Evolutionary conservation across 306 rosid species (phyloP).

Genomic region (Prunus padus): DNA sequence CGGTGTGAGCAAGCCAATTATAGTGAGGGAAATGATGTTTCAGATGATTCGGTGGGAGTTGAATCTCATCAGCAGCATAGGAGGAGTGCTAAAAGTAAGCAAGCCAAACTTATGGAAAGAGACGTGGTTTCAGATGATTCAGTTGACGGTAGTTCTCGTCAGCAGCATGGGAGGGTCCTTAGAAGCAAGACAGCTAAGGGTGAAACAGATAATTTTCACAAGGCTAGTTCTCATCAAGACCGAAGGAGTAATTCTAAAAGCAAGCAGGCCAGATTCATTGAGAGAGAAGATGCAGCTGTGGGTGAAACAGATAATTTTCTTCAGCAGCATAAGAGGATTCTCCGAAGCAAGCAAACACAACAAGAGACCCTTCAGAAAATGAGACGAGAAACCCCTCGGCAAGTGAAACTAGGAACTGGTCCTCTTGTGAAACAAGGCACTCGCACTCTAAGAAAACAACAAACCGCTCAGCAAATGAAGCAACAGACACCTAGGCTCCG

Average conservation of each 20-base stretch:
- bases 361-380: slow-evolving; percentile 39
- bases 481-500: slow-evolving; percentile 38
- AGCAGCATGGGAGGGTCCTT: slow-evolving; percentile 23
- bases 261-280: slow-evolving; percentile 50
- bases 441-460: slow-evolving; percentile 33
- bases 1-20: slow-evolving; percentile 20
- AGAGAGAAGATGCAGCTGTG: slow-evolving; percentile 42
- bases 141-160: slow-evolving; percentile 27
- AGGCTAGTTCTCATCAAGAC: slow-evolving; percentile 34
- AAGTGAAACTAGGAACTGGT: slow-evolving; percentile 42
- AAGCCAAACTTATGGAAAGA: slow-evolving; percentile 25
- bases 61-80: slow-evolving; percentile 24
- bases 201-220: slow-evolving; percentile 28
- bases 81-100: slow-evolving; percentile 35
- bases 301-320: slow-evolving; percentile 43
- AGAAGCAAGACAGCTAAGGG: slow-evolving; percentile 27
- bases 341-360: slow-evolving; percentile 56
- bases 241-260: slow-evolving; percentile 48
- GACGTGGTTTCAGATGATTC: slow-evolving; percentile 45
- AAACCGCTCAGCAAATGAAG: slow-evolving; percentile 44
- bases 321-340: slow-evolving; percentile 48
- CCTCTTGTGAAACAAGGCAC: slow-evolving; percentile 47
- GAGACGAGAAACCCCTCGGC: slow-evolving; percentile 44
- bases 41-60: slow-evolving; percentile 37
- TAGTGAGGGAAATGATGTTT: slow-evolving; percentile 26